Base-by-base conservation (phyloP, 2,329 filamentous ascomycete genomes). In the Penicillium sp. region DNA sequence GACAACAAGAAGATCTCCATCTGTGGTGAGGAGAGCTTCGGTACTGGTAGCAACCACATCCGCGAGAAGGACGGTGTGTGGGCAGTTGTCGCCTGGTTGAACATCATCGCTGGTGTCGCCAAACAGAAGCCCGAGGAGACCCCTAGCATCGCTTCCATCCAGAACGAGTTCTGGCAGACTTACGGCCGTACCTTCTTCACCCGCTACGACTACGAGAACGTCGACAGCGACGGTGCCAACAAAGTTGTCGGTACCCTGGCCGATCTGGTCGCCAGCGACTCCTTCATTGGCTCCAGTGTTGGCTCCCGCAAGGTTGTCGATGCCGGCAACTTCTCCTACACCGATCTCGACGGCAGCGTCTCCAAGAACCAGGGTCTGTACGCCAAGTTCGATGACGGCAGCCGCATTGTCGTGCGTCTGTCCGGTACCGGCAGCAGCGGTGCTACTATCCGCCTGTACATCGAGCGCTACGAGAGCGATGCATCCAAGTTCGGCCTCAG, bases 101-200 rank as follows among this genome's bases (percentile, higher is more conserved):
- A 99, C 85, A 97, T 99, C 79, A 96, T 99, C 73, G 95, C 95
- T 64, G 94, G 92, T 68, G 88, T 98, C 53, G 93, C 93, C 67
- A 89, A 95, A 77, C 86, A 92, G 78, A 90, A 90, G 74, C 88
- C 91, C 22, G 88, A 84, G 62, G 89, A 91, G 70, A 92, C 90
- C 3, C 93, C 94, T 55, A 96, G 91, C 81, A 98, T 99, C 81
- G 91, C 91, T 75, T 90, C 93, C 79, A 97, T 99, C 78, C 95
- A 99, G 82, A 88, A 92, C 73, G 92, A 97, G 77, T 98, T 99
- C 87, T 99, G 95, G 95, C 86, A 87, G 73, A 91, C 88, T 60
- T 99, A 99, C 79, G 95, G 95, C 73, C 93, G 95, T 62, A 97
- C 93, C 35, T 99, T 98, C 85, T 99, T 99, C 86, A 99, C 95